Base-by-base conservation (phyloP, 2,329 filamentous ascomycete genomes). In the Trichophaea hybrida region DNA sequence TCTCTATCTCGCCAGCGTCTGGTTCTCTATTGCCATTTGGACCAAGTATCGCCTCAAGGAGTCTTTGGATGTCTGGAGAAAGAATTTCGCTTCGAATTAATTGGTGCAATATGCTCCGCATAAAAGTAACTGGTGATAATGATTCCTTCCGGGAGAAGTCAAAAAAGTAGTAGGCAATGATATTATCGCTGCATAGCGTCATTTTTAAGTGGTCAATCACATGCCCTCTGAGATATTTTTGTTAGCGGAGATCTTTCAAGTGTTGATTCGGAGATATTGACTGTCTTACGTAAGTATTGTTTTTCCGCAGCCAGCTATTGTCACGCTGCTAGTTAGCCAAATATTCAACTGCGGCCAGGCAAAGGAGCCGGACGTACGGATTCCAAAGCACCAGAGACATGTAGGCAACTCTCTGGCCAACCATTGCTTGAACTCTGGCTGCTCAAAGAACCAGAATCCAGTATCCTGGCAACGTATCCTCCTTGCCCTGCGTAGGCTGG, bases 231-330 rank as follows among this genome's bases (percentile, higher is more conserved):
- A 58, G 24, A 3, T 24, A 2, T 24, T 1, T 24, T 3, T 24
- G 24, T 24, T 24, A 24, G 24, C 24, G 24, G 24, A 24, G 24
- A 24, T 24, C 24, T 24, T 24, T 24, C 24, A 24, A 24, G 24
- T 24, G 24, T 24, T 3, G 3, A 24, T 24, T 24, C 24, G 24
- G 24, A 24, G 24, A 24, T 3, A 24, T 24, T 24, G 24, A 24
- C 57, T 43, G 58, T 43, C 38, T 43, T 43, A 43, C 38, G 38
- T 57, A 12, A 65, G 52, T 8, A 66, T 59, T 0, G 64, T 65
- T 56, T 67, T 67, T 24, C 65, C 65, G 5, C 58, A 65, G 6
- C 65, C 65, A 58, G 63, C 63, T 67, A 55, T 24, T 13, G 24
- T 24, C 24, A n/a, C 24, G 3, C 1, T 24, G 24, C 24, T 24